Conservation (phyloP, 176 grass and related monocot species). For the Themeda triandra region DNA sequence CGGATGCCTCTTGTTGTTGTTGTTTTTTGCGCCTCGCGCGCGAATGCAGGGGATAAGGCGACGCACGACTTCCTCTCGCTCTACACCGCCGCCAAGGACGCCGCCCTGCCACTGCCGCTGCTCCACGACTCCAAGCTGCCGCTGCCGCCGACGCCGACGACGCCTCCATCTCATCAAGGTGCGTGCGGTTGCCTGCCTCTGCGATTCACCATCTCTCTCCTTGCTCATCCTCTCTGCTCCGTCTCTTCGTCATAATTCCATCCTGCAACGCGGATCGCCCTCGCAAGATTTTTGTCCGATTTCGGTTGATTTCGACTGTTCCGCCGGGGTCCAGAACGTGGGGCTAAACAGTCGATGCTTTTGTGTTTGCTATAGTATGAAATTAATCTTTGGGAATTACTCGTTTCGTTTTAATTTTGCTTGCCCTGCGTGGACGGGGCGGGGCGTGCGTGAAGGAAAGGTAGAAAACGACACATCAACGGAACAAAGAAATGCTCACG, state of each 20-base stretch:
- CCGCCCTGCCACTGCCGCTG: slow-evolving; percentile 35
- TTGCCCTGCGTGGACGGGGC: background rate
- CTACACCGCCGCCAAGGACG: slow-evolving; percentile 56
- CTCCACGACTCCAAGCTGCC: slow-evolving; percentile 40
- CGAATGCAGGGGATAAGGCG: slow-evolving; percentile 62
- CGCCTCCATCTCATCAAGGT: slow-evolving; percentile 62
- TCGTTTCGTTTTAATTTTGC: background rate
- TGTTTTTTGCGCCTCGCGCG: too few species aligned
- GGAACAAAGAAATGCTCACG: slow-evolving; percentile 14
- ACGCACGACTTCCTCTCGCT: slow-evolving; percentile 91
- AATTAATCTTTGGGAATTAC: background rate
- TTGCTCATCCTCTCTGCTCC: too few species aligned
- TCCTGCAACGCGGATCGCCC: background rate
- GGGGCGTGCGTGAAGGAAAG: background rate
- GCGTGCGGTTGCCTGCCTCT: background rate
- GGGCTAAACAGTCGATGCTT: too few species aligned
- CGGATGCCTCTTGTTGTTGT: too few species aligned
- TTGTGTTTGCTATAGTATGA: too few species aligned
- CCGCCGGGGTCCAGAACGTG: background rate
- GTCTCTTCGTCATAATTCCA: background rate
- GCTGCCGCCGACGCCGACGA: background rate
- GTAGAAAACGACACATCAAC: slow-evolving; percentile 26
- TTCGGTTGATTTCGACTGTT: background rate
- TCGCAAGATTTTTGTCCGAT: too few species aligned
- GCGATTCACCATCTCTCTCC: background rate